phyloP scores from a whole-genome alignment of 169 alveolate genomes.

The Condylostoma magnum region DNA sequence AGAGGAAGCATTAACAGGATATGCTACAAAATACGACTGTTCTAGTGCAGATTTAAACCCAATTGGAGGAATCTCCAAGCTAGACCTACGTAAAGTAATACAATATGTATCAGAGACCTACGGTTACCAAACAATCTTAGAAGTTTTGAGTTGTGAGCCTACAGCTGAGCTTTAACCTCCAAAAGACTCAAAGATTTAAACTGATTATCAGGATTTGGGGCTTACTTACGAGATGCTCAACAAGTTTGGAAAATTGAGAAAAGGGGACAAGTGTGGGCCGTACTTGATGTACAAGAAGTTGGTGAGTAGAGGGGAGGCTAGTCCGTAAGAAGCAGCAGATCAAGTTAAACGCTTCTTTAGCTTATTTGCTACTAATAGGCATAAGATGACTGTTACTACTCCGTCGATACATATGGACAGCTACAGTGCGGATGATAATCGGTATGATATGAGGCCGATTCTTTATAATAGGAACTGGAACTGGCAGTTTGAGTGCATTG shows the following conservation, averaged over 20 bases:
- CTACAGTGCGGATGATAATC: slow-evolving; percentile 82
- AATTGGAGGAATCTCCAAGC: slow-evolving; percentile 72
- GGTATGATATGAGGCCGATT: slow-evolving; percentile 71
- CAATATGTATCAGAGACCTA: slow-evolving; percentile 17
- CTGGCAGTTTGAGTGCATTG: slow-evolving; percentile 60
- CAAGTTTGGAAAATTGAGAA: slow-evolving; percentile 69
- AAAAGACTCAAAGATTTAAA: slow-evolving; percentile 40
- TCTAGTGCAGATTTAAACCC: slow-evolving; percentile 74
- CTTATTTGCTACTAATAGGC: slow-evolving; percentile 78
- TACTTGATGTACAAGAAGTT: slow-evolving; percentile 62
- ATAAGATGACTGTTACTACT: slow-evolving; percentile 82
- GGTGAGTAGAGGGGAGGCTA: slow-evolving; percentile 49
- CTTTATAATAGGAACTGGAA: slow-evolving; percentile 66
- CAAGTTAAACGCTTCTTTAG: slow-evolving; percentile 83
- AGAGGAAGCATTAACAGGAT: slow-evolving; percentile 75
- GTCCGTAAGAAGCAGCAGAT: slow-evolving; percentile 49
- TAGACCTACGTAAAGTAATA: slow-evolving; percentile 51
- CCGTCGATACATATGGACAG: slow-evolving; percentile 85
- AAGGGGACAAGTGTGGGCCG: slow-evolving; percentile 73
- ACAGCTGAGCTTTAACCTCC: slow-evolving; percentile 84
- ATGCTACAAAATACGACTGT: slow-evolving; percentile 76
- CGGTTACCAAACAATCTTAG: slow-evolving; percentile 2
- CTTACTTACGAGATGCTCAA: slow-evolving; percentile 77
- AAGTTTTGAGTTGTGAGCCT: slow-evolving; percentile 57
- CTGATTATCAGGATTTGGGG: slow-evolving; percentile 88